These are phyloP conservation scores for Cutaneotrichosporon sp. DNA, from an alignment of 1,284 basidiomycete species.

Conservation along the genomic window DNA sequence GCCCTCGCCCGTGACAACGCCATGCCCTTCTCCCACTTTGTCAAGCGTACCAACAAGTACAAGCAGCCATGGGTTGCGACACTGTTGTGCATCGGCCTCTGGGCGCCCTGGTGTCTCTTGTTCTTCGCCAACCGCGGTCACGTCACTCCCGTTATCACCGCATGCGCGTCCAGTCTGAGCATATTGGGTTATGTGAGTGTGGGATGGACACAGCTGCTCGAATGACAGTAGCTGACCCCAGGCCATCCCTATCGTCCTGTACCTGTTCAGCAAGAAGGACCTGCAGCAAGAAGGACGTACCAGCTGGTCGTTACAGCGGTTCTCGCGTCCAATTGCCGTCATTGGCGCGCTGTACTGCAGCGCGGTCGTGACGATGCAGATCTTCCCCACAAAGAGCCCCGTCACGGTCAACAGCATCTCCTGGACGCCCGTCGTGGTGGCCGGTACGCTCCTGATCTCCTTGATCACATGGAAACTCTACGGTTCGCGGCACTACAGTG, in stretches of 20 bases:
- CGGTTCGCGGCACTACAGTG: slow-evolving; percentile 43
- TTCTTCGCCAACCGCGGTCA: slow-evolving; percentile 29
- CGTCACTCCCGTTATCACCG: slow-evolving; percentile 42
- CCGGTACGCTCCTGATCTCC: slow-evolving; percentile 40
- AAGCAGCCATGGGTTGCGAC: slow-evolving; percentile 47
- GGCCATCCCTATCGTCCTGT: slow-evolving; percentile 41
- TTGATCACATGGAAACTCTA: slow-evolving; percentile 33
- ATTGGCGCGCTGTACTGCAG: slow-evolving; percentile 38
- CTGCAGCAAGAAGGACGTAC: slow-evolving; percentile 48
- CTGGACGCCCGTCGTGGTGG: slow-evolving; percentile 48
- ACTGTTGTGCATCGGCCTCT: slow-evolving; percentile 38
- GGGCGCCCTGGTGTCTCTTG: slow-evolving; percentile 41
- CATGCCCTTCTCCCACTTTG: slow-evolving; percentile 45
- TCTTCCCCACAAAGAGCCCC: slow-evolving; percentile 39
- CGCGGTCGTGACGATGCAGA: slow-evolving; percentile 38
- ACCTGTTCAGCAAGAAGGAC: slow-evolving; percentile 44
- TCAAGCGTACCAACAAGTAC: slow-evolving; percentile 41
- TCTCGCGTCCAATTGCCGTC: slow-evolving; percentile 42
- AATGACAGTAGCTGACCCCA: slow-evolving; percentile 10
- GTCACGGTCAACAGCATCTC: slow-evolving; percentile 41
- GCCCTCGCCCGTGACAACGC: slow-evolving; percentile 51
- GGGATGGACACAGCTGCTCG: not conserved
- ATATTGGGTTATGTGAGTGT: slow-evolving; percentile 47
- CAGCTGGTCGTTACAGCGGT: slow-evolving; percentile 45
- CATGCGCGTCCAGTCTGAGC: slow-evolving; percentile 41